phyloP scores from a whole-genome alignment of 176 grass and related monocot genomes.

The Eleusine indica region DNA sequence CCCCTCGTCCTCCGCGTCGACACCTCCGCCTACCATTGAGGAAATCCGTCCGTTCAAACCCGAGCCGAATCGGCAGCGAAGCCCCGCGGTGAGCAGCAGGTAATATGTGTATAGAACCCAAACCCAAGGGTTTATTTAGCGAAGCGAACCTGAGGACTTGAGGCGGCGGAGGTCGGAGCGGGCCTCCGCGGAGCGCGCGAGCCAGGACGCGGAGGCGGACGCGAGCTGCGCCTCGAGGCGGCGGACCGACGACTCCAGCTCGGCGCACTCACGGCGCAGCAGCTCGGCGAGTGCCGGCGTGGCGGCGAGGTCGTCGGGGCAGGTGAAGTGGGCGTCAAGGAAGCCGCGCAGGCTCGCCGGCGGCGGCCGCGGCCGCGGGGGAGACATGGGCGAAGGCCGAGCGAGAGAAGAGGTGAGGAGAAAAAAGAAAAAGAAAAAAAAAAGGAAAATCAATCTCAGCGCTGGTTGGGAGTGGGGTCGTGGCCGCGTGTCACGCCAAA shows the following conservation, averaged over 20 bases:
- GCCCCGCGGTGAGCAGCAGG: background rate
- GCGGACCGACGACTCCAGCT: constrained; percentile 46
- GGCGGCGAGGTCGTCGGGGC: constrained; percentile 42
- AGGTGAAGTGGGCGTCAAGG: constrained; percentile 54
- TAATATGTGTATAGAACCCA: background rate
- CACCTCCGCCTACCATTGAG: constrained; percentile 5
- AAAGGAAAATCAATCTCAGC: background rate
- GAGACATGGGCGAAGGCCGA: constrained; percentile 22
- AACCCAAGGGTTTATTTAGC: constrained; percentile 37
- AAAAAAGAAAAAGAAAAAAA: background rate
- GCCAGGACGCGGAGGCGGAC: constrained; percentile 45
- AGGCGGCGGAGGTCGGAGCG: constrained; percentile 26
- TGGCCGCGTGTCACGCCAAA: background rate
- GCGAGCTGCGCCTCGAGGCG: constrained; percentile 50
- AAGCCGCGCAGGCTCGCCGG: constrained; percentile 43
- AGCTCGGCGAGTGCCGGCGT: constrained; percentile 53
- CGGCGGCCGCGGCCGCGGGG: constrained; percentile 15
- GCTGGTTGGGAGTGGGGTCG: background rate
- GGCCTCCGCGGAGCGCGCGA: constrained; percentile 45
- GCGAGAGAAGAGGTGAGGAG: background rate
- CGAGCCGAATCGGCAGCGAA: constrained; percentile 1
- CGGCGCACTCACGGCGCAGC: constrained; percentile 61
- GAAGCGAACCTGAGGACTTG: constrained; percentile 37
- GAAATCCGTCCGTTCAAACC: constrained; percentile 27
- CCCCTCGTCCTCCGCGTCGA: background rate